A percentile compares a stretch with the other conserved stretches of the same genome.
Evolutionary conservation across 352 stramenopile genomes (phyloP).

Genomic region (Globisporangium takayamanum): DNA sequence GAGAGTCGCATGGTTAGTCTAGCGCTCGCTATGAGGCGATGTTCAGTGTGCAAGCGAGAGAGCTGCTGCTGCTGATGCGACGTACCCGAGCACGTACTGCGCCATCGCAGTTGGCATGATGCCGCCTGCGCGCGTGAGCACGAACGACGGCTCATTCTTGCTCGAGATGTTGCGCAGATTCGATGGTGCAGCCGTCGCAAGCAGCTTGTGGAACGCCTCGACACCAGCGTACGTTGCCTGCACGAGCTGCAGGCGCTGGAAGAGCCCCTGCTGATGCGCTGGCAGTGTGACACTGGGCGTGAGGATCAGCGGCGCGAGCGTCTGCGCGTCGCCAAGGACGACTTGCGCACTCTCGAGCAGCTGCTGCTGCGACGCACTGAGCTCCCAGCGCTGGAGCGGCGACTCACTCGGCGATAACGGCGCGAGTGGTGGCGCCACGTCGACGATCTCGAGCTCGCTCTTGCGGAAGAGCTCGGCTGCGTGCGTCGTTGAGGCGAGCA

Average conservation of each 20-base stretch:
- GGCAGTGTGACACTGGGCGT: constrained; percentile 13
- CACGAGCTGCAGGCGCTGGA: constrained; percentile 45
- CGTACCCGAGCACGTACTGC: constrained; percentile 59
- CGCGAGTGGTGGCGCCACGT: constrained; percentile 18
- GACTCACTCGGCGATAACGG: constrained; percentile 3
- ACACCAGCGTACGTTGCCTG: constrained; percentile 63
- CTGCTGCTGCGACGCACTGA: constrained; percentile 26
- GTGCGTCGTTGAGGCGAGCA: constrained; percentile 21
- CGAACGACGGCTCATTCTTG: constrained; percentile 21
- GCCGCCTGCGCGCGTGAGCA: constrained; percentile 47
- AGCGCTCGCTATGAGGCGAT: not conserved
- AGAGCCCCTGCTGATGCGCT: constrained; percentile 21
- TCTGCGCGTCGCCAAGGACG: constrained; percentile 46
- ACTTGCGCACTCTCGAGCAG: constrained; percentile 34
- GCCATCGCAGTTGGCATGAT: constrained; percentile 51
- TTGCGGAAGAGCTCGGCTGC: constrained; percentile 38
- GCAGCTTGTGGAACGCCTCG: constrained; percentile 37
- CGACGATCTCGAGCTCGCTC: constrained; percentile 36
- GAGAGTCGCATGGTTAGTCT: not conserved
- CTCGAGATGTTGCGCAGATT: constrained; percentile 10
- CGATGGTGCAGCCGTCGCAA: constrained; percentile 1
- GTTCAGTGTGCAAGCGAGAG: not conserved
- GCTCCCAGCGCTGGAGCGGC: constrained; percentile 20
- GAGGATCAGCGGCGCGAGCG: constrained; percentile 35
- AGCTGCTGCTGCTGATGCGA: not conserved